phyloP scores from a whole-genome alignment of 495 filamentous ascomycete species.

The Tuber umbilicatum region DNA sequence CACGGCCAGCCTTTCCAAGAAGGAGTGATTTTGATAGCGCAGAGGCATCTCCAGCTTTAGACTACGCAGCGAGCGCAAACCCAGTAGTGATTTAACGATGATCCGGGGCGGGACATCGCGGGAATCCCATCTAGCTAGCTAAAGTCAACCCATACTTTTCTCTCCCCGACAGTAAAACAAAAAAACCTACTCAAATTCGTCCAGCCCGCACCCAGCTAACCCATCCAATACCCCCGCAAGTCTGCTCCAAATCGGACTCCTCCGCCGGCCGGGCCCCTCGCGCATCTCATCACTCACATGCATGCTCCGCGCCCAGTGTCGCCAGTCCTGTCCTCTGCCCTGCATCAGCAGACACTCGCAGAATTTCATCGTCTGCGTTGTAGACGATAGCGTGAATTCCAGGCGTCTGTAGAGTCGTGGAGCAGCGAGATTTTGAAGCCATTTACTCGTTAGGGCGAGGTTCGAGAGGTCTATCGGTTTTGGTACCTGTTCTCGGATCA shows the following conservation, averaged over 20 bases:
- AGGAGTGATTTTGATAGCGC: background rate
- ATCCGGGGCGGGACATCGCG: background rate
- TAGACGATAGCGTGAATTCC: background rate
- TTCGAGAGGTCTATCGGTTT: background rate
- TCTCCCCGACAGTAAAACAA: background rate
- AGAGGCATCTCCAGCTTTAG: constrained; percentile 1
- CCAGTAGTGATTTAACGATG: background rate
- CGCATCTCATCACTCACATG: background rate
- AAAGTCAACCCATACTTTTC: background rate
- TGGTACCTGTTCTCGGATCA: background rate
- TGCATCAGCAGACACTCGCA: constrained; percentile 6
- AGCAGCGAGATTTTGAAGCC: constrained; percentile 6
- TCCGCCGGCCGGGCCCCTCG: background rate
- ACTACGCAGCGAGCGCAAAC: background rate
- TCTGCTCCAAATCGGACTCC: background rate
- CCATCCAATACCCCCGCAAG: constrained; percentile 6
- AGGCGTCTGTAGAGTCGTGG: constrained; percentile 6
- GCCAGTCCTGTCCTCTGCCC: background rate
- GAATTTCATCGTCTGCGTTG: background rate
- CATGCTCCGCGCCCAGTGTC: background rate
- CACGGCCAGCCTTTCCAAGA: background rate
- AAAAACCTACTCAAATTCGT: constrained; percentile 3
- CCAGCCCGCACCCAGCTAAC: background rate
- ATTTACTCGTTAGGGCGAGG: background rate
- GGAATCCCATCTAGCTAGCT: constrained; percentile 4